phyloP scores from a whole-genome alignment of 164 flowering plant species.

The Magnolia kwangsiensis region DNA sequence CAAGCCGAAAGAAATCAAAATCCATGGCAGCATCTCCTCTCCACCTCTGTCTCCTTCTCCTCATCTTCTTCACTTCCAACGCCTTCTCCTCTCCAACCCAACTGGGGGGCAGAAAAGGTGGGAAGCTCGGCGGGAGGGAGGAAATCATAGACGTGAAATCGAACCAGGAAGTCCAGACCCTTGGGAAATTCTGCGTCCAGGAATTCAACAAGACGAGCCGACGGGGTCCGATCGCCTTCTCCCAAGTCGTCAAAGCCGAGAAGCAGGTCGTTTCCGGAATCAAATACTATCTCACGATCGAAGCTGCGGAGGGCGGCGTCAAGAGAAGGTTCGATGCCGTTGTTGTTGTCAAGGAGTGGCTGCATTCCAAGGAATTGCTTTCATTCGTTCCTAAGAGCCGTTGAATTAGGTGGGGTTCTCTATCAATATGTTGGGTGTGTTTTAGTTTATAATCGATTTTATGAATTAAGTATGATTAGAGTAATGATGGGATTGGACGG shows the following conservation, averaged over 20 bases:
- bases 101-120: conserved; percentile 1
- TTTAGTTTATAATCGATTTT: neutral
- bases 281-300: conserved; percentile 45
- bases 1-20: no score
- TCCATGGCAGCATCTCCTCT: neutral
- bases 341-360: conserved; percentile 54
- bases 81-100: neutral
- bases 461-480: no score
- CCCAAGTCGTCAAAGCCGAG: conserved; percentile 48
- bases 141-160: conserved; percentile 38
- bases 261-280: conserved; percentile 62
- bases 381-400: conserved; percentile 24
- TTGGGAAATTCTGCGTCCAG: conserved; percentile 60
- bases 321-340: conserved; percentile 39
- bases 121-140: conserved; percentile 43
- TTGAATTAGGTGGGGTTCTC: neutral
- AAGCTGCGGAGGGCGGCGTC: conserved; percentile 17
- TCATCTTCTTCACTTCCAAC: neutral
- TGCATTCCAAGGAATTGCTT: conserved; percentile 32
- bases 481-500: no score
- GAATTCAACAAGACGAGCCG: conserved; percentile 39
- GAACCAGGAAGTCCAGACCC: conserved; percentile 59
- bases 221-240: conserved; percentile 16
- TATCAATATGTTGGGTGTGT: neutral
- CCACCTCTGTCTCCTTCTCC: neutral